Evolutionary conservation across 2,329 filamentous ascomycete species (phyloP), one percentile per base, ranked within the genome.

Genomic region (Alternaria consortialis): DNA sequence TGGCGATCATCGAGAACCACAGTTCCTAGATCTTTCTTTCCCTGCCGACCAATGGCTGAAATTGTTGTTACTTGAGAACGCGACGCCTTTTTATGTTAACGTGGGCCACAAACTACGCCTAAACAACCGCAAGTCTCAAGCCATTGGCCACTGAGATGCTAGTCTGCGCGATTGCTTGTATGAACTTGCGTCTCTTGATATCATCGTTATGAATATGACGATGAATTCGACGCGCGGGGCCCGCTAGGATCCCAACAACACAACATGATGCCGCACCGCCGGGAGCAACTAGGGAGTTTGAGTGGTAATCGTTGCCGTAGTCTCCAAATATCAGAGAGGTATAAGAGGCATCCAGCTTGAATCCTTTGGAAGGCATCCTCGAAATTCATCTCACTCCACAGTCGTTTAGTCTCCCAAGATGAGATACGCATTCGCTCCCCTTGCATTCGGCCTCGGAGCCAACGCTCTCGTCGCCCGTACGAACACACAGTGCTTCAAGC

Each of bases 381-480:
- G n/a, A 52, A 37, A 11, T 36, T 31, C 23, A 36, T 40, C 46
- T 58, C 52, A 36, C 52, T 4, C 9, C 17, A 44, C 56, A 60
- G 13, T 62, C 48, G 39, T 40, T 64, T 23, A 17, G 31, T 54
- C 11, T 17, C 52, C 37, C 43, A 70, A 55, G 15, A 72, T 72
- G 70, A 70, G 66, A 60, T 70, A 70, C 61, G 62, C 66, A 42
- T 57, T 71, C 54, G 57, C 56, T 64, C 61, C 65, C 53, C 31
- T 70, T 17, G 63, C 53, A 17, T 62, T 72, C 31, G 66, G 64
- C 62, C 62, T 72, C 46, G 65, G 63, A 63, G 66, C 66, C 63
- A 68, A 67, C 42, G 70, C 69, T 27, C 59, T 71, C 53, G 66
- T 71, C 55, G 65, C 64, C 31, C 70, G 67, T 23, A 46, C 67